phyloP scores from a whole-genome alignment of 352 stramenopile genomes.

The Phytophthora multivora region DNA sequence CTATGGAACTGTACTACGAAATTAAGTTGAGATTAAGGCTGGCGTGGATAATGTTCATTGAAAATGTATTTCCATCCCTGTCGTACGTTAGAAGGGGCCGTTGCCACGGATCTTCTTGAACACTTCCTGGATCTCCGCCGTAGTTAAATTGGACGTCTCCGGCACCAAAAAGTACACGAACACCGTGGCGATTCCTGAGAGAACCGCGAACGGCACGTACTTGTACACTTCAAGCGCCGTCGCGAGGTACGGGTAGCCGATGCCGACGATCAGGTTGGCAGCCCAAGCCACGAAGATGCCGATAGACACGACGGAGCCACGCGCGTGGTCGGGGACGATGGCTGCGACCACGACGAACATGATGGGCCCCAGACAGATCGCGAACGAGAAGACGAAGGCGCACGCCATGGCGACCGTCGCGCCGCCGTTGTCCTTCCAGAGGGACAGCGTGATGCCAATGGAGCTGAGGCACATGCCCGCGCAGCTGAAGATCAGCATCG shows the following conservation, averaged over 20 bases:
- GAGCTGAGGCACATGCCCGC: constrained; percentile 36
- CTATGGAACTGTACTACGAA: too few species aligned
- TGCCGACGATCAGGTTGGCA: constrained; percentile 43
- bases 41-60: too few species aligned
- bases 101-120: constrained; percentile 40
- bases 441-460: constrained; percentile 41
- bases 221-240: constrained; percentile 32
- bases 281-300: constrained; percentile 40
- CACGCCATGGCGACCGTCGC: constrained; percentile 34
- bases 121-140: constrained; percentile 38
- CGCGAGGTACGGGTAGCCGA: constrained; percentile 47
- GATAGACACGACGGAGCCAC: constrained; percentile 36
- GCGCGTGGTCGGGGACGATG: constrained; percentile 40
- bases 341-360: constrained; percentile 47
- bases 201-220: constrained; percentile 40
- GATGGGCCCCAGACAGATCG: constrained; percentile 34
- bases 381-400: constrained; percentile 34
- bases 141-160: constrained; percentile 44
- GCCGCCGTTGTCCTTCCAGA: constrained; percentile 14
- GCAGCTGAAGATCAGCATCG: constrained; percentile 40
- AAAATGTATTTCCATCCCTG: too few species aligned
- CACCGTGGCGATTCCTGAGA: constrained; percentile 18
- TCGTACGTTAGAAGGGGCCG: constrained; percentile 26
- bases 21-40: too few species aligned
- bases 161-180: constrained; percentile 41